Conservation (phyloP, 352 stramenopile species). For the Globisporangium apiculatum region DNA sequence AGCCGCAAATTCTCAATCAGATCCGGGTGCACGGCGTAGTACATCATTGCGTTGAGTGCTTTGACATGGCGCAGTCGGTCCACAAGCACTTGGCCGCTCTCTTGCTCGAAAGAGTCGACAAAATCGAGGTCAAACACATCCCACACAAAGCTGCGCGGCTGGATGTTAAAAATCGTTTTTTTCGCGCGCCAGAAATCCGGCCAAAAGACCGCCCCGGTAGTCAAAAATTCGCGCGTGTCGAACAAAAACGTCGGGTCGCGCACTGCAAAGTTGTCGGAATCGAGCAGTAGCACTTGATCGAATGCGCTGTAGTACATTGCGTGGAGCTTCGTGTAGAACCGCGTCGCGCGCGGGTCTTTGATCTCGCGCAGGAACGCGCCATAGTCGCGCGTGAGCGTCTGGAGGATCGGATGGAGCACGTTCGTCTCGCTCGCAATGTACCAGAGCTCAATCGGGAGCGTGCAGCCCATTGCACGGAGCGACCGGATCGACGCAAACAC, state of each 20-base stretch:
- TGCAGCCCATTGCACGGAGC: slow-evolving; percentile 31
- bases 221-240: slow-evolving; percentile 31
- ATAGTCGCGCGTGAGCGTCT: slow-evolving; percentile 24
- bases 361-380: slow-evolving; percentile 59
- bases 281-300: slow-evolving; percentile 65
- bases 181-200: slow-evolving; percentile 65
- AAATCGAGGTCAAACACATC: slow-evolving; percentile 46
- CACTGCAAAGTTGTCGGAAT: slow-evolving; percentile 71
- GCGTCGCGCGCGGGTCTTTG: slow-evolving; percentile 32
- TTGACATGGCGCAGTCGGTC: slow-evolving; percentile 31
- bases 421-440: slow-evolving; percentile 46
- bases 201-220: slow-evolving; percentile 65
- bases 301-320: slow-evolving; percentile 71
- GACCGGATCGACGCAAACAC: slow-evolving; percentile 42
- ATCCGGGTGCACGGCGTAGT: slow-evolving; percentile 38
- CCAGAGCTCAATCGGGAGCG: slow-evolving; percentile 63
- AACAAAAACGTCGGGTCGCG: slow-evolving; percentile 65
- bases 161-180: slow-evolving; percentile 77
- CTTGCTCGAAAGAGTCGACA: slow-evolving; percentile 76
- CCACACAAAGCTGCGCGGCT: slow-evolving; percentile 57
- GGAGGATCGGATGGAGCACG: slow-evolving; percentile 35
- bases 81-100: slow-evolving; percentile 68
- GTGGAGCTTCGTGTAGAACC: slow-evolving; percentile 71
- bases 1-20: slow-evolving; percentile 43
- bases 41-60: slow-evolving; percentile 60